Percentiles rank a stretch among this genome's conserved stretches.
These are phyloP conservation scores for Crithidia sp. DNA, from an alignment of 208 protist species.

Conservation along the genomic window DNA sequence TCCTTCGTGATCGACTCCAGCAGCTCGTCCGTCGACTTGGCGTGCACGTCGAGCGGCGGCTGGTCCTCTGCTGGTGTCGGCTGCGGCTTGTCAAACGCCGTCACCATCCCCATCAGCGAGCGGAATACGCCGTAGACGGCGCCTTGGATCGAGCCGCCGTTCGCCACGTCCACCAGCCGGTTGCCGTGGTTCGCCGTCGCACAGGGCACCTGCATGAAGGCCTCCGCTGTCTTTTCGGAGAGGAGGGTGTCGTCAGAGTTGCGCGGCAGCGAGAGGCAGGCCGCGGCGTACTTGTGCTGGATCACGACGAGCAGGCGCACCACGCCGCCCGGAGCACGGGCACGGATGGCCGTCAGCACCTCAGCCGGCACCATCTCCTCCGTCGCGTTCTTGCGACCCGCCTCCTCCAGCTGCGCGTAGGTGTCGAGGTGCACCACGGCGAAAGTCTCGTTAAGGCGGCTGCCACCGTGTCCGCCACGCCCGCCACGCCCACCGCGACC, in stretches of 20 bases:
- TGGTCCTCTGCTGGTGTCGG: constrained; percentile 14
- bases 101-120: constrained; percentile 47
- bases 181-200: constrained; percentile 69
- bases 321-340: constrained; percentile 31
- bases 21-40: constrained; percentile 27
- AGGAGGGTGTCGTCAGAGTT: constrained; percentile 70
- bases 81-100: constrained; percentile 61
- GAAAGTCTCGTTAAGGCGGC: constrained; percentile 36
- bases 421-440: constrained; percentile 73
- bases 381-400: constrained; percentile 55
- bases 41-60: constrained; percentile 35
- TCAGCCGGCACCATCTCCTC: constrained; percentile 46
- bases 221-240: constrained; percentile 50
- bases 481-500: constrained; percentile 28
- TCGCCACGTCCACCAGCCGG: constrained; percentile 53
- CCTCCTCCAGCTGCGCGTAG: constrained; percentile 74
- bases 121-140: constrained; percentile 62
- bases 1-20: constrained; percentile 44
- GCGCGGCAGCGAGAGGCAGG: constrained; percentile 65
- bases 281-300: constrained; percentile 65
- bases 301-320: constrained; percentile 68
- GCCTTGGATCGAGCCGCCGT: constrained; percentile 53
- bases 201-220: constrained; percentile 63
- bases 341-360: constrained; percentile 43
- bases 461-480: constrained; percentile 23